Base-by-base conservation (phyloP, 177 flowering plant species). In the Vitis hybrid region DNA sequence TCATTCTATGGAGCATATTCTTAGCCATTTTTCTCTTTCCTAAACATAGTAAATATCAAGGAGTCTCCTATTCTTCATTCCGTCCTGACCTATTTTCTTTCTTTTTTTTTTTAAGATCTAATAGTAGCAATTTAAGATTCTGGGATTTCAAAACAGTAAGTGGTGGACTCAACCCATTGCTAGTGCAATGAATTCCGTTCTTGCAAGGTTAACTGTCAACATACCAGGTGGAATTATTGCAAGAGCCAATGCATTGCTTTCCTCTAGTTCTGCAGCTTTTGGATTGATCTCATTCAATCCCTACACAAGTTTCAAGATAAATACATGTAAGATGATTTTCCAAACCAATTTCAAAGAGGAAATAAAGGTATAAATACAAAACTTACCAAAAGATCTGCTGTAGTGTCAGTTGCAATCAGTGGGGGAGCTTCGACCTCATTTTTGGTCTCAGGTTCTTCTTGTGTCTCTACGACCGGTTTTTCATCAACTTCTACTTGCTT, bases 161-260 rank as follows among this genome's bases (percentile, higher is more conserved):
- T 40, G 48, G 48, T 40, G 9, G 48, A 40, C 48, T 40, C 48
- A 40, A 40, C 7, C 48, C 48, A 40, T 40, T 40, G 8, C 48
- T 40, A 8, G 48, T 40, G 48, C 48, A 40, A 40, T 40, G 10
- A 62, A 17, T 23, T 60, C 32, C 30, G 4, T 26, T 4, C 34
- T 60, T 7, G 1, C 30, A 48, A 56, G 6, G 58, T 5, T 52
- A 50, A 50, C 10, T 9, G 21, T 57, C 10, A 65, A 76, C 78
- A 26, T 61, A 90, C 97, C 97, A 8, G 87, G 82, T 78, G 84
- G 91, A 79, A 91, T 65, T 21, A 96, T 96, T 58, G 98, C 95
- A 61, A 96, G 96, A 78, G 99, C 99, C 71, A 89, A 40, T 67
- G 98, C 98, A 81, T 96, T 96, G 79, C 81, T 87, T 75, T 96